Conservation (phyloP, 192 early-diverging fungal species). For the Rhizophlyctis rosea region DNA sequence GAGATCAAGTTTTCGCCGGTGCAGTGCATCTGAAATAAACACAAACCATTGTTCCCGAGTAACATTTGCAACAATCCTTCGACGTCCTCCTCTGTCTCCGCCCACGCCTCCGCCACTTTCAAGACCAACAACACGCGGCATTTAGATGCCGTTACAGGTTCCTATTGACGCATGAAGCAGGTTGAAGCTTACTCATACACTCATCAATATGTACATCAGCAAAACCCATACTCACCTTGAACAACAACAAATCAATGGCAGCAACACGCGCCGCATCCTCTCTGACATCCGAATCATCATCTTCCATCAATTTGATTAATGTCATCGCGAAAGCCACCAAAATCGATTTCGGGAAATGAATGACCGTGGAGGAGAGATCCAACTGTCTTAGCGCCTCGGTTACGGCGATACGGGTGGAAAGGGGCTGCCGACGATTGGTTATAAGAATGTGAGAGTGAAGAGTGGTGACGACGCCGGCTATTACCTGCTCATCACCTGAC, state of each 20-base stretch:
- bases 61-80: constrained; percentile 25
- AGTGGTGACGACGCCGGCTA: no score
- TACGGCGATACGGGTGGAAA: constrained; percentile 55
- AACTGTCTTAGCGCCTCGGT: constrained; percentile 36
- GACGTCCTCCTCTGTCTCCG: constrained; percentile 22
- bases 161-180: constrained; percentile 22
- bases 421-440: constrained; percentile 30
- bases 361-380: background rate
- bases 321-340: constrained; percentile 52
- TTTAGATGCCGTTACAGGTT: constrained; percentile 49
- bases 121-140: constrained; percentile 52
- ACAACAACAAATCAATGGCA: constrained; percentile 46
- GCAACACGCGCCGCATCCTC: constrained; percentile 61
- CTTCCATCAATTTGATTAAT: constrained; percentile 55
- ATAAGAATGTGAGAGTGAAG: no score
- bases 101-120: constrained; percentile 27
- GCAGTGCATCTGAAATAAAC: background rate
- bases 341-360: background rate
- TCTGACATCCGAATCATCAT: constrained; percentile 77
- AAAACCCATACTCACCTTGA: constrained; percentile 35
- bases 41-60: constrained; percentile 23
- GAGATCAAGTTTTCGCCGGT: background rate
- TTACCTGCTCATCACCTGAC: constrained; percentile 37
- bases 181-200: background rate
- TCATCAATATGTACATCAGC: constrained; percentile 9